phyloP scores from a whole-genome alignment of 228 moss, liverwort and hornwort genomes.

The Sphagnum fallax region DNA sequence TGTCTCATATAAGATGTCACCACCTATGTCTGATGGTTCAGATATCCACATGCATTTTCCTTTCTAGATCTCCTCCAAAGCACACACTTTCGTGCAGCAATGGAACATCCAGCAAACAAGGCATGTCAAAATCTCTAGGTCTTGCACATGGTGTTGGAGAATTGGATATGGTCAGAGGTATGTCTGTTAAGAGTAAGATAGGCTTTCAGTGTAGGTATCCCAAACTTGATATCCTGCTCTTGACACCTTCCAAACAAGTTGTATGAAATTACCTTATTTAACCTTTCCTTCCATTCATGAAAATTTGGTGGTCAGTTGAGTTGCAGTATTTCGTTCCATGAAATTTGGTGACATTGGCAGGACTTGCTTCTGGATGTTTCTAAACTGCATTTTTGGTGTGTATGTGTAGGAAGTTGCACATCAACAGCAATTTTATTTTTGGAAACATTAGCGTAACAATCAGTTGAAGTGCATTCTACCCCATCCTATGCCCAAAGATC shows the following conservation, averaged over 20 bases:
- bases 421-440: slow-evolving; percentile 90
- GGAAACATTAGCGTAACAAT: slow-evolving; percentile 90
- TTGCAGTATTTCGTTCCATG: not conserved
- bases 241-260: not conserved
- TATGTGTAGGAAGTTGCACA: slow-evolving; percentile 79
- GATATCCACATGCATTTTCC: slow-evolving; percentile 89
- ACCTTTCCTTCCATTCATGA: not conserved
- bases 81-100: slow-evolving; percentile 75
- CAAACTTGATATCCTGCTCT: not conserved
- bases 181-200: not conserved
- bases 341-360: not conserved
- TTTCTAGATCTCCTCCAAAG: slow-evolving; percentile 90
- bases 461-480: slow-evolving; percentile 81
- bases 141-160: not conserved
- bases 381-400: no score
- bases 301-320: not conserved
- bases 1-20: no score
- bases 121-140: slow-evolving; percentile 14
- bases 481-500: slow-evolving; percentile 72
- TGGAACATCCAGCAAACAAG: slow-evolving; percentile 97
- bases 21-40: slow-evolving; percentile 9
- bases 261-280: not conserved
- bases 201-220: not conserved
- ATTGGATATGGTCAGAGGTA: no score
- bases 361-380: no score